These are phyloP conservation scores for Apophysomyces sp. DNA, from an alignment of 371 early-diverging fungal species.

Conservation along the genomic window DNA sequence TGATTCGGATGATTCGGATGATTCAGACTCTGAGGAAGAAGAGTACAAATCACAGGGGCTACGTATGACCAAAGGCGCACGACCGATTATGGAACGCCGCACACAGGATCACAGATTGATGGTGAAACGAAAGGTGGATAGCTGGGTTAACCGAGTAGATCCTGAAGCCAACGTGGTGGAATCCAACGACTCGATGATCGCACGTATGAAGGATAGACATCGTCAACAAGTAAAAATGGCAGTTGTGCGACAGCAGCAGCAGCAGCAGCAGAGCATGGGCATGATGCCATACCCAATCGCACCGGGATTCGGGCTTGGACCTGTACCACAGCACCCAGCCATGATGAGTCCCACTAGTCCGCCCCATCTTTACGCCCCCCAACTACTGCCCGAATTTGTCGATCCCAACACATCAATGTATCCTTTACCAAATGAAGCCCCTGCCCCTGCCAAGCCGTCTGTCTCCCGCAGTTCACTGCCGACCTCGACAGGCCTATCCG, in stretches of 20 bases:
- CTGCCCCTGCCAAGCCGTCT: conserved; percentile 8
- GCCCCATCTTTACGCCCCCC: conserved; percentile 12
- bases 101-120: conserved; percentile 31
- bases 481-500: neutral
- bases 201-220: conserved; percentile 46
- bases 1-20: conserved; percentile 26
- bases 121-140: conserved; percentile 39
- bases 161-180: conserved; percentile 29
- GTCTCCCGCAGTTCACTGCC: neutral
- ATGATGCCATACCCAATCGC: conserved; percentile 3
- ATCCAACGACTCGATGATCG: conserved; percentile 34
- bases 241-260: conserved; percentile 34
- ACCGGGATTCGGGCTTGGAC: neutral
- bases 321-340: conserved; percentile 28
- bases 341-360: conserved; percentile 14
- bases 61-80: conserved; percentile 27
- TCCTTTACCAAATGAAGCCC: neutral
- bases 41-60: neutral
- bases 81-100: conserved; percentile 44
- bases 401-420: neutral
- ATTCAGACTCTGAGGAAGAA: conserved; percentile 10
- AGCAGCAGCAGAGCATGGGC: conserved; percentile 15
- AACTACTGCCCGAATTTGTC: neutral
- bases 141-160: conserved; percentile 36
- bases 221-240: conserved; percentile 39